phyloP scores from a whole-genome alignment of 176 grass and related monocot genomes.

The Bromus sterilis region DNA sequence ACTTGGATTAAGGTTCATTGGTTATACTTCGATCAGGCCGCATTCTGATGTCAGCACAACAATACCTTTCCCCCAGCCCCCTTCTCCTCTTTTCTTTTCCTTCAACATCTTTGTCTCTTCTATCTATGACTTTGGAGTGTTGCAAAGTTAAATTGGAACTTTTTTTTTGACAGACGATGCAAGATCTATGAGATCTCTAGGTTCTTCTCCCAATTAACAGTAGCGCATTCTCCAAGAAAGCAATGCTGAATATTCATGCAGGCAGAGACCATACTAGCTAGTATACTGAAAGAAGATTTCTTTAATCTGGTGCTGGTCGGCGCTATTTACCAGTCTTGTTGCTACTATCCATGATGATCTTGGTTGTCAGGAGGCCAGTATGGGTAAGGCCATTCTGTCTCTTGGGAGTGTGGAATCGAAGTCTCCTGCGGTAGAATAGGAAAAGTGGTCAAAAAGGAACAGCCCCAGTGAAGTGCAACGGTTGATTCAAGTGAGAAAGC shows the following conservation, averaged over 20 bases:
- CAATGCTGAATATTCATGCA: constrained; percentile 27
- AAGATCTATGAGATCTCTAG: constrained; percentile 27
- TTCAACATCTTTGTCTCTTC: constrained; percentile 24
- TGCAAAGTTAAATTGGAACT: constrained; percentile 8
- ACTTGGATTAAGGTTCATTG: constrained; percentile 42
- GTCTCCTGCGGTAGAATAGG: constrained; percentile 58
- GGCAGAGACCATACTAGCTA: constrained; percentile 30
- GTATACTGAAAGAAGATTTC: constrained; percentile 32
- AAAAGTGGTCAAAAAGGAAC: constrained; percentile 35
- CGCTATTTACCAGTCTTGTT: constrained; percentile 40
- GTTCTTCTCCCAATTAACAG: constrained; percentile 26
- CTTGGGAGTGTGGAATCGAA: constrained; percentile 85
- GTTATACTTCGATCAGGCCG: constrained; percentile 42
- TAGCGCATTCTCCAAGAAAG: constrained; percentile 48
- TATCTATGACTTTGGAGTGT: constrained; percentile 20
- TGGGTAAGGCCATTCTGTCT: constrained; percentile 94
- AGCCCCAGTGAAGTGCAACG: constrained; percentile 21
- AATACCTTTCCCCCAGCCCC: constrained; percentile 34
- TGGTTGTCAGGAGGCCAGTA: constrained; percentile 91
- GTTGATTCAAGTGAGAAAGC: constrained; percentile 16
- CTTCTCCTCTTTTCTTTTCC: background rate
- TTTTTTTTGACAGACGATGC: constrained; percentile 6
- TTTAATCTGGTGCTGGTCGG: constrained; percentile 23
- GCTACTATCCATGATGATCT: constrained; percentile 97
- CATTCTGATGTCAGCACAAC: constrained; percentile 50